Base-by-base conservation (phyloP, 176 grass and related monocot species). In the Aechmea fasciata region DNA sequence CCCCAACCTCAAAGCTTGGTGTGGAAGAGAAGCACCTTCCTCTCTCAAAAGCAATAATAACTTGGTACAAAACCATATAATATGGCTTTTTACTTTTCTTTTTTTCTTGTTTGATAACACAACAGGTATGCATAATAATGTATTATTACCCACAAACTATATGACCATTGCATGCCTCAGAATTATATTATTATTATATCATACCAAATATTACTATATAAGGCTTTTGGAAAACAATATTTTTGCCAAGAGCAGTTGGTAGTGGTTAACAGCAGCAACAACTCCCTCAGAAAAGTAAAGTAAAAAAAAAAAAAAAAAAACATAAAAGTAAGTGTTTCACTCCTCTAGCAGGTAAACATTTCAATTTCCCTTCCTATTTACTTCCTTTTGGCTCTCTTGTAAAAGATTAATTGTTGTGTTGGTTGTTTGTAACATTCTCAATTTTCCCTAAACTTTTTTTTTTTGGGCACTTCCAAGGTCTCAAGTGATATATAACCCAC, bases 21-120 rank as follows among this genome's bases (percentile, higher is more conserved):
- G 87, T 90, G 80, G 75, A 99, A 99, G 90, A 93, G 82, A 99
- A 90, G 87, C 82, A 96, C 82, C 79, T 86, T 81, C 75, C 64
- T 51, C 70, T 62, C 20, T 77, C 65, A 28, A 71, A 84, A 79
- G 79, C 72, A 84, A 33, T 78, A 63, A 49, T 51, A 73, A 49
- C 48, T 57, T 15, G 50, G 50, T 17, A 47, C 10, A 4, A 73
- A 67, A 18, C 63, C 67, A 15, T 80, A 28, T 15, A 33, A 63
- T 65, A 48, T 51, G 50, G 65, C 24, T 63, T 53, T 50, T 65
- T 49, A 67, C 24, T 15, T 49, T 10, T 61, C 13, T 57, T 23
- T 13, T 11, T 57, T 9, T 65, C 57, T 24, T n/a, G 18, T 49
- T 47, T 18, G 29, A 33, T 51, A 73, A 66, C 64, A 66, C 64